Evolutionary conservation across 1,139 yeast genomes (phyloP), one percentile per base, ranked within the genome.

Genomic region (Pichia sp.): DNA sequence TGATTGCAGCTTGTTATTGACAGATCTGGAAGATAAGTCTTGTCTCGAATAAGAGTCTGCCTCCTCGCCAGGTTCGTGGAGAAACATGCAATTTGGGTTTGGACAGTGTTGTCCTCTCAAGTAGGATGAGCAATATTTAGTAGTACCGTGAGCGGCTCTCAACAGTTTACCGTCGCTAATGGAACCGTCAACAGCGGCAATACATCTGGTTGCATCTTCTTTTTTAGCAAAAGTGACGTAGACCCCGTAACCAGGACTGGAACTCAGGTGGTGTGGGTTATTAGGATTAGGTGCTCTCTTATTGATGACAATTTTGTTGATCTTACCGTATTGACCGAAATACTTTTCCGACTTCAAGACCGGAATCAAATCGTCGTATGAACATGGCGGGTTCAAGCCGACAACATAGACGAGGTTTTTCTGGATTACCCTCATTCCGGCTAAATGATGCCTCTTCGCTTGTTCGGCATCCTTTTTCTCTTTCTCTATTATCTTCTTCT

Each of bases 31-130:
- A 13, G 91, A 84, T 66, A 90, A 76, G 66, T 91, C 97, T 67
- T 91, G 95, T 70, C 96, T 83, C 34, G 96, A 88, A 70, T 89
- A 93, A 7, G 96, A 85, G 64, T 95, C 99, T 1, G 98, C 98
- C 68, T 95, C 99, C 72, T 95, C 99, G 55, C 99, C 99, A 3
- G 99, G 99, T 69, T 95, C 99, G 68, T 95, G 99, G 63, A 95
- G 76, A 66, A 93, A 95, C 99, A 95, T 95, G 76, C 99, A 95
- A 67, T 90, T 90, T 56, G 99, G 99, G 70, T 95, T 95, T 55
- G 96, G 99, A 71, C 99, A 95, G 21, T 95, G 85, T 67, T 89
- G 96, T 41, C 97, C 97, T 59, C 98, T 80, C 59, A 95, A 75
- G 67, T 95, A 95, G 2, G 96, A 86, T 16, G 96, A 89, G 69